Evolutionary conservation across 768 basidiomycete species (phyloP), one percentile per base, ranked within the genome.

Genomic region (Phallus indusiatus): DNA sequence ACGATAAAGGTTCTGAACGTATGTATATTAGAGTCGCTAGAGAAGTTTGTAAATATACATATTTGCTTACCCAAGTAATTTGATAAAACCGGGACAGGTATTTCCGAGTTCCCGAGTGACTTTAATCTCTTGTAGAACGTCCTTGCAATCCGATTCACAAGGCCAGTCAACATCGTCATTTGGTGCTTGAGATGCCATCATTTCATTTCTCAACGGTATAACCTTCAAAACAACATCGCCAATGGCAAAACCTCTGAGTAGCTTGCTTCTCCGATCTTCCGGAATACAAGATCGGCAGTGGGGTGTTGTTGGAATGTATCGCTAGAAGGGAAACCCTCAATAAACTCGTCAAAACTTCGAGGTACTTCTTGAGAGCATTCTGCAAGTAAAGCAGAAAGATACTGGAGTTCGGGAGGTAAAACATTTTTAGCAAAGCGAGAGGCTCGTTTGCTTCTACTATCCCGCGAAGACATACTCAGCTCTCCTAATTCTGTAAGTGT

Each of bases 211-310:
- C 37, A 94, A 71, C 6, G 92, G 93, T 37, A 94, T 84, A 49
- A 96, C 79, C 74, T 94, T 95, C 63, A 94, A 77, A n/a, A 94
- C 93, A 35, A 94, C 82, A 63, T 88, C 82, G 2, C 87, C 87
- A 54, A 94, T 86, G 8, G 88, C 88, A 70, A 91, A 99, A 99
- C 96, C 68, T 99, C 96, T 0, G 92, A 95, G 71, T 88, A 99
- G 53, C 89, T 91, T 7, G 96, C 96, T 73, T 99, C 96, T 47
- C 95, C 95, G 50, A 97, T 85, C 72, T 99, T 99, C 64, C 73
- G 76, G 71, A 93, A 92, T 6, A 58, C 70, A 21, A 70, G 61
- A 61, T 72, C 63, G 0, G 24, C 49, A 22, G 59, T 48, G 6
- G 67, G 64, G n/a, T 66, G 64, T 49, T 64, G 72, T 64, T 60